Percentiles rank a stretch among this genome's conserved stretches.
Evolutionary conservation across 2,329 filamentous ascomycete genomes (phyloP).

Genomic region (Aspergillus arachidicola): DNA sequence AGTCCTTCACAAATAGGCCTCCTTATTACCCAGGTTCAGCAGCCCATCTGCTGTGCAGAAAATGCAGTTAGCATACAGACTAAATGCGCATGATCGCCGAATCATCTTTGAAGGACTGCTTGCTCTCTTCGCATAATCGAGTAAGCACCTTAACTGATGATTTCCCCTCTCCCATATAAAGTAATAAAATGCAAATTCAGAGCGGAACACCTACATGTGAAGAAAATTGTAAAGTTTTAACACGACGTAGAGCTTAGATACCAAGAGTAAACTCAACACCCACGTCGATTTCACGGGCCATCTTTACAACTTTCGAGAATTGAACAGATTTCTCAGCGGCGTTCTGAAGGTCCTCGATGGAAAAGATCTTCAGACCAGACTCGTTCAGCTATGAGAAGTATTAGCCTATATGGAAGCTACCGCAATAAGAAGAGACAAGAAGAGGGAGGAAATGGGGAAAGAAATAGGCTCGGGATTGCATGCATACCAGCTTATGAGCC

Average conservation of each 20-base stretch:
- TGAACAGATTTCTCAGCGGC: slow-evolving; percentile 98
- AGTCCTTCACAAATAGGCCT: slow-evolving; percentile 3
- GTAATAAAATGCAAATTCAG: slow-evolving; percentile 3
- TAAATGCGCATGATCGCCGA: neutral
- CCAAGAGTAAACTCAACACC: slow-evolving; percentile 93
- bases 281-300: slow-evolving; percentile 96
- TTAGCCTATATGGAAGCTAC: slow-evolving; percentile 3
- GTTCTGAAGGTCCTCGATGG: slow-evolving; percentile 95
- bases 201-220: neutral
- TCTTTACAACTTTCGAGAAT: slow-evolving; percentile 98
- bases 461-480: neutral
- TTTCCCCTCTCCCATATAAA: neutral
- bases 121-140: neutral
- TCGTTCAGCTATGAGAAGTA: slow-evolving; percentile 72
- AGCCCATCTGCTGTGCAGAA: slow-evolving; percentile 16
- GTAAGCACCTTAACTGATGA: neutral
- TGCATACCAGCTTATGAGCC: slow-evolving; percentile 73
- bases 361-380: slow-evolving; percentile 99
- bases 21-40: slow-evolving; percentile 8
- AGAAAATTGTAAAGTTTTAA: neutral
- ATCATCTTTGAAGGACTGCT: neutral
- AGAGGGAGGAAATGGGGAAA: neutral
- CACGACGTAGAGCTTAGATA: slow-evolving; percentile 63
- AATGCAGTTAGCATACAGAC: slow-evolving; percentile 17
- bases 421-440: neutral